Conservation (phyloP, 2,329 filamentous ascomycete genomes). For the Botrytis aclada region DNA sequence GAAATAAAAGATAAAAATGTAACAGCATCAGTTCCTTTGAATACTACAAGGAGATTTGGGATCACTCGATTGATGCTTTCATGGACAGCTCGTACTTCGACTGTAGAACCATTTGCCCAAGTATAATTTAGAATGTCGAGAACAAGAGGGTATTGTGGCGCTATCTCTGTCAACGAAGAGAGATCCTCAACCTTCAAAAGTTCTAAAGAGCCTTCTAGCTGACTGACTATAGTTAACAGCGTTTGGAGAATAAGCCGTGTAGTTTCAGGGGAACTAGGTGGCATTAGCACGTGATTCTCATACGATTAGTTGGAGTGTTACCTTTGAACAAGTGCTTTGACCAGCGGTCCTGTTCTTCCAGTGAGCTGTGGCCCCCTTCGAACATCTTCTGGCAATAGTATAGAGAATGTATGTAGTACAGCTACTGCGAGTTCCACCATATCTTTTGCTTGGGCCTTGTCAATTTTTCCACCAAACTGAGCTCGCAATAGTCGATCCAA, state of each 20-base stretch:
- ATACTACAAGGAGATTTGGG: conserved; percentile 49
- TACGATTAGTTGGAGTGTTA: conserved; percentile 34
- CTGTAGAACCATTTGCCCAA: conserved; percentile 51
- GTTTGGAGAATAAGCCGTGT: conserved; percentile 54
- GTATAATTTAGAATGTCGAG: conserved; percentile 55
- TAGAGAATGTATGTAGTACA: conserved; percentile 60
- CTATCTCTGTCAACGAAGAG: conserved; percentile 54
- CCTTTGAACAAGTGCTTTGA: conserved; percentile 54
- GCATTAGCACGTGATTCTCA: conserved; percentile 19
- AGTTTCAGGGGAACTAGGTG: conserved; percentile 50
- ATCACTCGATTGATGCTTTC: conserved; percentile 49
- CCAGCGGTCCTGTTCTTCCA: conserved; percentile 51
- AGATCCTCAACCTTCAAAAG: conserved; percentile 51
- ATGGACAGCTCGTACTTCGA: conserved; percentile 37
- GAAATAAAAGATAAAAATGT: conserved; percentile 58
- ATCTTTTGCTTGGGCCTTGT: conserved; percentile 48
- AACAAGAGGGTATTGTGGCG: conserved; percentile 51
- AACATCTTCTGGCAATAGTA: conserved; percentile 51
- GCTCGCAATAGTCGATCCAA: conserved; percentile 61
- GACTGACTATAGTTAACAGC: conserved; percentile 54
- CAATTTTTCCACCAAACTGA: conserved; percentile 41
- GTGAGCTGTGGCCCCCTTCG: conserved; percentile 48
- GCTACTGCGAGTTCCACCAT: conserved; percentile 63
- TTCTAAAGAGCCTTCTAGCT: conserved; percentile 47
- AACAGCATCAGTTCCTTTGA: conserved; percentile 57